These are phyloP conservation scores for Coemansia brasiliensis DNA, from an alignment of 192 early-diverging fungal species.

Conservation along the genomic window DNA sequence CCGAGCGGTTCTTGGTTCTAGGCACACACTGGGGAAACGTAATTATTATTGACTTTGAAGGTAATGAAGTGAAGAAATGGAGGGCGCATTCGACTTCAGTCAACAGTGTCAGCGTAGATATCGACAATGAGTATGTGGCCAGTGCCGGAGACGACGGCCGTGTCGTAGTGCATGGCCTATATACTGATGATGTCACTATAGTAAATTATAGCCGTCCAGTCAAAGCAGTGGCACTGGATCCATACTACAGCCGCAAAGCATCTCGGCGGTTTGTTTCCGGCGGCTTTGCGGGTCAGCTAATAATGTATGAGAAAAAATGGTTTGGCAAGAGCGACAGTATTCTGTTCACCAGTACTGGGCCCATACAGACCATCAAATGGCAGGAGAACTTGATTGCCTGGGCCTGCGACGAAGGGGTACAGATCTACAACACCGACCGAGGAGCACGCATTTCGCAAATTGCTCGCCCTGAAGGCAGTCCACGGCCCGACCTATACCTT, in stretches of 20 bases:
- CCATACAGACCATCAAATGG: constrained; percentile 88
- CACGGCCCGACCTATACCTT: constrained; percentile 79
- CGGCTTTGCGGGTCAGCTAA: constrained; percentile 84
- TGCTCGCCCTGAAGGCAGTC: constrained; percentile 73
- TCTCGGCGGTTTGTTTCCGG: constrained; percentile 85
- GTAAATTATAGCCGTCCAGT: constrained; percentile 87
- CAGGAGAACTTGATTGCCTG: constrained; percentile 82
- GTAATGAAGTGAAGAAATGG: constrained; percentile 86
- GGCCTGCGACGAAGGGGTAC: constrained; percentile 89
- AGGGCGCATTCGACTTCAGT: constrained; percentile 83
- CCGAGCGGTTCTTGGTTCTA: constrained; percentile 85
- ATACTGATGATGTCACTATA: constrained; percentile 64
- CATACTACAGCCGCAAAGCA: constrained; percentile 73
- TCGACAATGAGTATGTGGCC: constrained; percentile 83
- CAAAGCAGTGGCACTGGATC: constrained; percentile 87
- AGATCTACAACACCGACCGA: constrained; percentile 76
- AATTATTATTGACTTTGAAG: constrained; percentile 87
- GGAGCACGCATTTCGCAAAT: constrained; percentile 82
- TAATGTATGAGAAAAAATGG: constrained; percentile 84
- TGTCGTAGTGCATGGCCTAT: constrained; percentile 83
- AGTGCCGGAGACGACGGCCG: constrained; percentile 93
- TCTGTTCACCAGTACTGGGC: constrained; percentile 86
- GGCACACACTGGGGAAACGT: constrained; percentile 92
- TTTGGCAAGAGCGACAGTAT: constrained; percentile 74
- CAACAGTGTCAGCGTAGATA: constrained; percentile 84